Evolutionary conservation across 169 alveolate species (phyloP).

Genomic region (Cryptosporidium meleagridis): DNA sequence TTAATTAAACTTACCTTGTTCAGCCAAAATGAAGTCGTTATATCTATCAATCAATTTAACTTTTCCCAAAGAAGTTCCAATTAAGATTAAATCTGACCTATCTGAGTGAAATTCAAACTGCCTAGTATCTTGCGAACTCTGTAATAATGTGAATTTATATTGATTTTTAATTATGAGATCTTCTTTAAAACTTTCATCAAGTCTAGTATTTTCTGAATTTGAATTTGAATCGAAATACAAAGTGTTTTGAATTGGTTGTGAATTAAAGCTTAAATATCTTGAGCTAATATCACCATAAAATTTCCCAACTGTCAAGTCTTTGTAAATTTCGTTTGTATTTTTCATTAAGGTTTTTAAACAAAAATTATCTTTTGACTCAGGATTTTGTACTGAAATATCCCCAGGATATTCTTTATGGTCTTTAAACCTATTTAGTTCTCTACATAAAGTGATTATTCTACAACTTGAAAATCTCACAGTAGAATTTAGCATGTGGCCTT

Average conservation of each 20-base stretch:
- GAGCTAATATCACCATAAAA: background rate
- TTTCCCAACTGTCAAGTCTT: background rate
- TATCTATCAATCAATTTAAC: slow-evolving; percentile 23
- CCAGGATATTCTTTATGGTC: background rate
- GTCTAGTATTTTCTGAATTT: background rate
- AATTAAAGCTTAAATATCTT: background rate
- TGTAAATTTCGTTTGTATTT: slow-evolving; percentile 6
- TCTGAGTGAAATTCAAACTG: slow-evolving; percentile 78
- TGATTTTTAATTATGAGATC: background rate
- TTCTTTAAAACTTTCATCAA: background rate
- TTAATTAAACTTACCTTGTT: slow-evolving; percentile 19
- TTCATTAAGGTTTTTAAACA: slow-evolving; percentile 6
- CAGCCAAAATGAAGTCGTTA: slow-evolving; percentile 15
- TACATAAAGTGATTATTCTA: slow-evolving; percentile 2
- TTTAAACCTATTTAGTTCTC: slow-evolving; percentile 29
- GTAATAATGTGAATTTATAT: slow-evolving; percentile 2
- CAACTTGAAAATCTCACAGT: slow-evolving; percentile 2
- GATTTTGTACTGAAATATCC: background rate
- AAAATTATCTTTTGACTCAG: background rate
- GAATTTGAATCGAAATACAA: background rate
- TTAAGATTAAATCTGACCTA: slow-evolving; percentile 65
- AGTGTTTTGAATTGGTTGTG: background rate
- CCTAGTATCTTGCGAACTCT: slow-evolving; percentile 73
- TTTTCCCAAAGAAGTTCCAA: slow-evolving; percentile 77
- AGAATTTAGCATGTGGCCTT: background rate